Percentiles rank a stretch among this genome's conserved stretches.
phyloP scores from a whole-genome alignment of 1,284 basidiomycete species.

The Ganoderma sp. region DNA sequence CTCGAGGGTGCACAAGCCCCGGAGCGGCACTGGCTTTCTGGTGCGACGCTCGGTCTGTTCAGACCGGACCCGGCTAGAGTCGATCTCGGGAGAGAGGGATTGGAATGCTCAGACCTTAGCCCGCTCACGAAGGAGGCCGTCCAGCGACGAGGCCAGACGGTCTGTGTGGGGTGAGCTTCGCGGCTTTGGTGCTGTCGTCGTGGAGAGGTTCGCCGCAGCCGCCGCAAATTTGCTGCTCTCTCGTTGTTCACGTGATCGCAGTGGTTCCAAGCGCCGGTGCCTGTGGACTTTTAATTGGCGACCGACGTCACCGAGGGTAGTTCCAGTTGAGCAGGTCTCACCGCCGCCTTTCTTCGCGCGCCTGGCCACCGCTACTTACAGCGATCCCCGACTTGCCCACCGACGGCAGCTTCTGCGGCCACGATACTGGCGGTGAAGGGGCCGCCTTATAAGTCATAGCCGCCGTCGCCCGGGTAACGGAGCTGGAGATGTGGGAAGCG shows the following conservation, averaged over 20 bases:
- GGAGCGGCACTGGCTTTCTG: conserved; percentile 49
- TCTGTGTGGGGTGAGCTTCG: conserved; percentile 57
- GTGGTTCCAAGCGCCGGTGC: background rate
- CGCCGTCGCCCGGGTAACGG: conserved; percentile 14
- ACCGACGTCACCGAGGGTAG: conserved; percentile 10
- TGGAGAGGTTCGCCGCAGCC: conserved; percentile 2
- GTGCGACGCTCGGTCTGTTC: conserved; percentile 55
- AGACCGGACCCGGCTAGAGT: conserved; percentile 56
- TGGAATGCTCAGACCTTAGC: conserved; percentile 66
- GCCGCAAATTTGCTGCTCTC: conserved; percentile 10
- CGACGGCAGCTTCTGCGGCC: background rate
- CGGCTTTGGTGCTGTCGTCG: conserved; percentile 54
- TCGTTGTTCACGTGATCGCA: background rate
- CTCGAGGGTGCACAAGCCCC: conserved; percentile 8
- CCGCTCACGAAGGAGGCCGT: conserved; percentile 54
- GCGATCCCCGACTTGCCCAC: background rate
- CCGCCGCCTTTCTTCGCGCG: background rate
- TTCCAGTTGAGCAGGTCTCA: background rate
- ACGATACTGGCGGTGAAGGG: background rate
- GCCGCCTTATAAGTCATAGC: background rate
- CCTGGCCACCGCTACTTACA: background rate
- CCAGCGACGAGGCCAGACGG: conserved; percentile 23
- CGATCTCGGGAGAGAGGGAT: conserved; percentile 50
- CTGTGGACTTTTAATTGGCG: background rate
- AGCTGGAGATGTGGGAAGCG: conserved; percentile 4